Evolutionary conservation across 2,329 filamentous ascomycete genomes (phyloP).

Genomic region (Pseudogymnoascus sp.): DNA sequence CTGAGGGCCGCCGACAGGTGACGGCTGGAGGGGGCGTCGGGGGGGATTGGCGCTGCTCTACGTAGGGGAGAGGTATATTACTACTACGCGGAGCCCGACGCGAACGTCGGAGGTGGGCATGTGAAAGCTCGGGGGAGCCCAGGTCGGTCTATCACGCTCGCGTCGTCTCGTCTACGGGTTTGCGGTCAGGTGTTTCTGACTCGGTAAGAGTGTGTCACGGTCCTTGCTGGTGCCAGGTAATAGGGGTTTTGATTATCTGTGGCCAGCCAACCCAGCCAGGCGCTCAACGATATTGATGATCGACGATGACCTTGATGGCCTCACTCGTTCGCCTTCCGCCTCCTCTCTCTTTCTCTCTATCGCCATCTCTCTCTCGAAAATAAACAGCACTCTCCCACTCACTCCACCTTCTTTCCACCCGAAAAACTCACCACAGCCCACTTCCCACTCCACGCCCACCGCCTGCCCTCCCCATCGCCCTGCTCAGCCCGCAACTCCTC

Average conservation of each 20-base stretch:
- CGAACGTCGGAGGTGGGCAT: not conserved
- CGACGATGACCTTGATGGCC: not conserved
- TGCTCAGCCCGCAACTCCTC: conserved; percentile 64
- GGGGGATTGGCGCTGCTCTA: not conserved
- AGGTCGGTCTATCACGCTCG: not conserved
- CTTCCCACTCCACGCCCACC: conserved; percentile 94
- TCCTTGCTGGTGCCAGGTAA: not conserved
- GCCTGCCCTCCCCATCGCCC: conserved; percentile 54
- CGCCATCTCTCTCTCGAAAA: not conserved
- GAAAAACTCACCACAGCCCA: conserved; percentile 91
- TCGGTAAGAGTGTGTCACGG: not conserved
- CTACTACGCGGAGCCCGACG: not conserved
- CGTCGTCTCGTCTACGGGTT: not conserved
- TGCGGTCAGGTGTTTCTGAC: not conserved
- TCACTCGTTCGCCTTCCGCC: not conserved
- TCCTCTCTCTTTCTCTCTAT: not conserved
- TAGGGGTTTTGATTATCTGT: not conserved
- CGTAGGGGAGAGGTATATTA: not conserved
- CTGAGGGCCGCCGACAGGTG: not conserved
- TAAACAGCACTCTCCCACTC: not conserved
- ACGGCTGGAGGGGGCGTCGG: not conserved
- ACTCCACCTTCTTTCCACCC: conserved; percentile 46
- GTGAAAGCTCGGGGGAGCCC: not conserved
- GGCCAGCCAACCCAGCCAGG: not conserved
- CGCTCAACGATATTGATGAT: not conserved